Conservation (phyloP, 371 early-diverging fungal species). For the Actinomortierella ambigua region DNA sequence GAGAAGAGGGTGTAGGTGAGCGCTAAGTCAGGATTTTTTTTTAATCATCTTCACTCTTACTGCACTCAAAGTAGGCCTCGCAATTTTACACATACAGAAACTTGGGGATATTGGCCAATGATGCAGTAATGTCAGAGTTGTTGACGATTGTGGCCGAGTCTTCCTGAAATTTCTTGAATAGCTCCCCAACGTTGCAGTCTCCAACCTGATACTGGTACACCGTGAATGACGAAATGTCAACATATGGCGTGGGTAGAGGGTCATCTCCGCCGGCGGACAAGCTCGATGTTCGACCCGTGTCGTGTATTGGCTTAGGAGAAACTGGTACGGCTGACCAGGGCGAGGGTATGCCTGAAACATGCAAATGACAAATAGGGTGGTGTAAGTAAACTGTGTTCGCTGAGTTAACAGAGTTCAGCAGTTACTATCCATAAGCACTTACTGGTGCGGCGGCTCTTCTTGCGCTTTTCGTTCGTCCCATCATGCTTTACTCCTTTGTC, state of each 20-base stretch:
- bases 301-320: slow-evolving; percentile 5
- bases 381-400: too few species aligned
- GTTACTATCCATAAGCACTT: too few species aligned
- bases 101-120: slow-evolving; percentile 6
- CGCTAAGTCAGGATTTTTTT: not conserved
- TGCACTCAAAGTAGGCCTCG: not conserved
- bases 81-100: slow-evolving; percentile 7
- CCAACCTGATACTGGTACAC: slow-evolving; percentile 10
- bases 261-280: not conserved
- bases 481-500: too few species aligned
- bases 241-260: slow-evolving; percentile 3
- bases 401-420: too few species aligned
- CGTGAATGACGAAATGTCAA: slow-evolving; percentile 12
- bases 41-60: not conserved
- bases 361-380: slow-evolving; percentile 5
- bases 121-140: slow-evolving; percentile 13
- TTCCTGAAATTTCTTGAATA: not conserved
- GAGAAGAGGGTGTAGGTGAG: slow-evolving; percentile 1
- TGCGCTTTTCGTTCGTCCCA: too few species aligned
- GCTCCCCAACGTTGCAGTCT: not conserved
- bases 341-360: slow-evolving; percentile 16
- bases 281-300: slow-evolving; percentile 3
- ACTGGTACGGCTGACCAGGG: slow-evolving; percentile 4
- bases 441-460: too few species aligned
- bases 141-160: slow-evolving; percentile 9